Conservation (phyloP, 2,329 filamentous ascomycete genomes). For the Cercospora nicotianae region DNA sequence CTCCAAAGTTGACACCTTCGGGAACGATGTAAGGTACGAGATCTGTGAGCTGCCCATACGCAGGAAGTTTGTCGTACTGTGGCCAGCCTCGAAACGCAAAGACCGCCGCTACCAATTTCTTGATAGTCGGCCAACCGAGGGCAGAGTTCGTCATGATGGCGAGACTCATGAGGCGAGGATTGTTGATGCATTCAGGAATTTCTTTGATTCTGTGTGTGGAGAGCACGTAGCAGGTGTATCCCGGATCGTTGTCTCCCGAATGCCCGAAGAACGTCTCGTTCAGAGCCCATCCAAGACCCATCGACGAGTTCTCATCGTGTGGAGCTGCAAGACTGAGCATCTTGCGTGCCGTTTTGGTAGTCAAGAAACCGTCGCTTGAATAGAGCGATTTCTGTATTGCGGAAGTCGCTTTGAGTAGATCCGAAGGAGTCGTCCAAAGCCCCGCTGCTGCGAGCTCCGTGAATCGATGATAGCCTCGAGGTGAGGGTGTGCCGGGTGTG, state of each 20-base stretch:
- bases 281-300: conserved; percentile 27
- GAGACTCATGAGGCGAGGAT: conserved; percentile 15
- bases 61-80: conserved; percentile 16
- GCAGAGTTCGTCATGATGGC: conserved; percentile 29
- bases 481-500: conserved; percentile 13
- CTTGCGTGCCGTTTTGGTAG: conserved; percentile 17
- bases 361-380: conserved; percentile 20
- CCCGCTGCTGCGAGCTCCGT: conserved; percentile 32
- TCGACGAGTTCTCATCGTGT: not conserved
- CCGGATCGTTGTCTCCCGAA: conserved; percentile 28
- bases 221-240: conserved; percentile 27
- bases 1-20: conserved; percentile 7
- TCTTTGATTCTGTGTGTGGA: conserved; percentile 16
- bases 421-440: conserved; percentile 33
- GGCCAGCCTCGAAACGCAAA: conserved; percentile 23
- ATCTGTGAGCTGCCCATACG: not conserved
- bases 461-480: conserved; percentile 25
- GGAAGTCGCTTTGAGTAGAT: conserved; percentile 27
- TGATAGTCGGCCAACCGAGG: conserved; percentile 12
- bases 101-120: conserved; percentile 23
- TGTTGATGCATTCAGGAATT: not conserved
- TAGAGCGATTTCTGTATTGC: conserved; percentile 28
- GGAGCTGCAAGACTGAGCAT: conserved; percentile 27
- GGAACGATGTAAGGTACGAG: conserved; percentile 19
- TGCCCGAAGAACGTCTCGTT: conserved; percentile 27